Evolutionary conservation across 2,329 filamentous ascomycete species (phyloP).

Genomic region (Neofusicoccum umdonicola): DNA sequence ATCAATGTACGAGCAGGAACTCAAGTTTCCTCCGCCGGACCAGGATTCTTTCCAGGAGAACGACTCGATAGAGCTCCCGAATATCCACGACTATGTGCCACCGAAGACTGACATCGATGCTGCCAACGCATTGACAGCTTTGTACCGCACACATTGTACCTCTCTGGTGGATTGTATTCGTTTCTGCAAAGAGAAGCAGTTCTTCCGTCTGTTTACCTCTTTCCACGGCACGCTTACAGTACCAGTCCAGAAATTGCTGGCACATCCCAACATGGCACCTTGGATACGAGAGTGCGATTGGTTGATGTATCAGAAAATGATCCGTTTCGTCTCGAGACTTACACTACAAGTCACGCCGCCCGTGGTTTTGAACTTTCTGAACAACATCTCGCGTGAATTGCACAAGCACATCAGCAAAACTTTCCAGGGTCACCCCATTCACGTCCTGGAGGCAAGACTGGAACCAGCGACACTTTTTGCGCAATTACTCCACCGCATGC

Average conservation of each 20-base stretch:
- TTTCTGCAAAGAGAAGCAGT: constrained; percentile 94
- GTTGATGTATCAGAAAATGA: constrained; percentile 94
- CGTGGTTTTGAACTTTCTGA: constrained; percentile 79
- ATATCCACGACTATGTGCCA: constrained; percentile 78
- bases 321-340: constrained; percentile 83
- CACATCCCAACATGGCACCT: constrained; percentile 72
- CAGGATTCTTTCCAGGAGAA: constrained; percentile 61
- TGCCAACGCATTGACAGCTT: constrained; percentile 77
- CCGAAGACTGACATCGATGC: constrained; percentile 80
- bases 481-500: constrained; percentile 77
- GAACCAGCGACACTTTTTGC: constrained; percentile 87
- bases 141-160: constrained; percentile 93
- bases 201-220: constrained; percentile 90
- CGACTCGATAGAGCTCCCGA: constrained; percentile 75
- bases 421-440: constrained; percentile 78
- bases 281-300: constrained; percentile 98
- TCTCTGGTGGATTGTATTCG: constrained; percentile 93
- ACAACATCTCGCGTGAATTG: constrained; percentile 79
- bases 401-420: constrained; percentile 74
- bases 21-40: constrained; percentile 60
- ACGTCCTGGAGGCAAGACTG: constrained; percentile 84
- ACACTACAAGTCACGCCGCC: constrained; percentile 90
- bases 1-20: constrained; percentile 59
- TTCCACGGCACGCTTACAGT: constrained; percentile 97
- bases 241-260: constrained; percentile 89